Percentiles rank a stretch among this genome's conserved stretches.
phyloP scores from a whole-genome alignment of 108 stramenopile genomes.

The Licmophora abbreviata region DNA sequence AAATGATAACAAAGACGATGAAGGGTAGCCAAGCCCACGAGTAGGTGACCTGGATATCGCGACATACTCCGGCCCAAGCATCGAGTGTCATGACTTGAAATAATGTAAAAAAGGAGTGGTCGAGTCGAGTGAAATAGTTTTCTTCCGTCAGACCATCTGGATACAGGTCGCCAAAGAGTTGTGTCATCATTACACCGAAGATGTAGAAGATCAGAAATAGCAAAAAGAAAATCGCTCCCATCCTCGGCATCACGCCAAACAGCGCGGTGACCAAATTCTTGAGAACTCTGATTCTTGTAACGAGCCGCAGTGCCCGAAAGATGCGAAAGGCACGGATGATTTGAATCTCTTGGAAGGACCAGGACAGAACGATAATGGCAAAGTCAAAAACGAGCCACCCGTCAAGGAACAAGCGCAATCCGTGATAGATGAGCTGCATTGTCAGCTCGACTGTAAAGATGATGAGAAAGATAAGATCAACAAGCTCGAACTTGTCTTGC shows the following conservation, averaged over 20 bases:
- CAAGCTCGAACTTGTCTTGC: slow-evolving; percentile 18
- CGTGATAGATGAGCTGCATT: slow-evolving; percentile 53
- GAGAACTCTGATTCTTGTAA: slow-evolving; percentile 62
- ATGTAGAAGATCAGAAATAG: slow-evolving; percentile 17
- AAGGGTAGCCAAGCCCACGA: slow-evolving; percentile 58
- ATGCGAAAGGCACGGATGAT: slow-evolving; percentile 69
- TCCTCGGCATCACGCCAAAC: slow-evolving; percentile 23
- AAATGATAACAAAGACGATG: slow-evolving; percentile 53
- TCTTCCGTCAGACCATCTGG: slow-evolving; percentile 12
- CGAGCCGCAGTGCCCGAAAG: slow-evolving; percentile 61
- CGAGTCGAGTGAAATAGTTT: slow-evolving; percentile 21
- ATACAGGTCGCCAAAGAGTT: slow-evolving; percentile 22
- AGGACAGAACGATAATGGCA: slow-evolving; percentile 47
- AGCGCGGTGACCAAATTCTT: slow-evolving; percentile 39
- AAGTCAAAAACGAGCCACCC: slow-evolving; percentile 68
- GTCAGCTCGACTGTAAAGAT: slow-evolving; percentile 52
- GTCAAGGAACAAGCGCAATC: slow-evolving; percentile 32
- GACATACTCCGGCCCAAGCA: slow-evolving; percentile 12
- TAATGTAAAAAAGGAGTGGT: slow-evolving; percentile 24
- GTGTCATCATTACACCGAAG: slow-evolving; percentile 32
- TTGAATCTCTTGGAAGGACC: slow-evolving; percentile 45
- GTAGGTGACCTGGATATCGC: slow-evolving; percentile 33
- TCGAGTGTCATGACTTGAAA: slow-evolving; percentile 41
- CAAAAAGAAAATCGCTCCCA: slow-evolving; percentile 6
- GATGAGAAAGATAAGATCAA: slow-evolving; percentile 38